These are phyloP conservation scores for Bipolaris bicolor DNA, from an alignment of 2,329 filamentous ascomycete genomes.

Conservation along the genomic window DNA sequence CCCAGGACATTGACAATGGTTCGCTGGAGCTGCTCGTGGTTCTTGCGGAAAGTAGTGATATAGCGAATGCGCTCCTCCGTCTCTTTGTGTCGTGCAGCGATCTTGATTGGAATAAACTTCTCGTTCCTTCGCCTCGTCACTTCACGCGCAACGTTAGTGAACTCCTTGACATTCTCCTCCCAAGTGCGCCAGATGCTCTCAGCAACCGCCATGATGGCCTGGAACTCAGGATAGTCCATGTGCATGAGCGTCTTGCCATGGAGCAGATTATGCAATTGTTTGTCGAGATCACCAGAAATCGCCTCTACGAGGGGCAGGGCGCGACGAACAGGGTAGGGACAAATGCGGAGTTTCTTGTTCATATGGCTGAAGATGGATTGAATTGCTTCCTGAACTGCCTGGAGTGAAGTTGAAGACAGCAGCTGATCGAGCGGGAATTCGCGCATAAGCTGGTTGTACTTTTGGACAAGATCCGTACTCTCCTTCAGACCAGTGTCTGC, in stretches of 20 bases:
- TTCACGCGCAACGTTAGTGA: conserved; percentile 95
- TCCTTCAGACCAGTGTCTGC: conserved; percentile 96
- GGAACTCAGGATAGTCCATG: conserved; percentile 89
- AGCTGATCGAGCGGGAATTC: conserved; percentile 97
- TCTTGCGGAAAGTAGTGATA: conserved; percentile 91
- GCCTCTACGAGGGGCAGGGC: conserved; percentile 94
- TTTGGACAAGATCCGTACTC: conserved; percentile 93
- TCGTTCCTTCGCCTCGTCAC: conserved; percentile 92
- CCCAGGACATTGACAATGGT: conserved; percentile 98
- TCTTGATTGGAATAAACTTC: conserved; percentile 98
- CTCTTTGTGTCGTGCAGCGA: conserved; percentile 83
- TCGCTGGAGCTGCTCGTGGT: conserved; percentile 95
- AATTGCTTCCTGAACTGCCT: conserved; percentile 88
- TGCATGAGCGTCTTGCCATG: conserved; percentile 89
- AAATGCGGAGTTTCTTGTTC: conserved; percentile 97
- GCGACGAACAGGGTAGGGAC: conserved; percentile 90
- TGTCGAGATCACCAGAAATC: conserved; percentile 91
- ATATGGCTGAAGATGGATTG: conserved; percentile 89
- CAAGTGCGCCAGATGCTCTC: conserved; percentile 88
- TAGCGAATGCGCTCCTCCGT: conserved; percentile 92
- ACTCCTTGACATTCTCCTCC: conserved; percentile 97
- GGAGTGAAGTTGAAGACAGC: conserved; percentile 85
- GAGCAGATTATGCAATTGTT: conserved; percentile 82
- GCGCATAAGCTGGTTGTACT: conserved; percentile 98
- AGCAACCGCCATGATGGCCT: conserved; percentile 79